Conservation (phyloP, 2,329 filamentous ascomycete genomes). For the Sphaerulina vaccinii region DNA sequence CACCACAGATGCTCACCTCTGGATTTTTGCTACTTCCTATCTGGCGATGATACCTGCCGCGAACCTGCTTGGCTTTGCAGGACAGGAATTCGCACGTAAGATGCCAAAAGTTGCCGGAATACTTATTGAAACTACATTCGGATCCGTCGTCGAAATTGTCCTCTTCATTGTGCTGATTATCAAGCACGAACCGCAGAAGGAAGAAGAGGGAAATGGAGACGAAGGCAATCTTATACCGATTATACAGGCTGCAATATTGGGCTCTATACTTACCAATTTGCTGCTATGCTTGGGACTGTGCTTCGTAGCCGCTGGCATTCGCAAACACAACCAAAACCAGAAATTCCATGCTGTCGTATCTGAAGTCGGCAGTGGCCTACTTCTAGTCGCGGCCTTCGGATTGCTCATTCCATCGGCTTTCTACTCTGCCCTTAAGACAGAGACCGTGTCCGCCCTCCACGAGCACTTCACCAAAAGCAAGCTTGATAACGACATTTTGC, state of each 20-base stretch:
- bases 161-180: constrained; percentile 72
- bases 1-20: constrained; percentile 41
- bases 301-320: constrained; percentile 73
- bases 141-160: constrained; percentile 75
- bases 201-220: constrained; percentile 19
- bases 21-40: constrained; percentile 50
- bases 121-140: constrained; percentile 53
- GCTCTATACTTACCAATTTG: constrained; percentile 77
- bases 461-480: constrained; percentile 43
- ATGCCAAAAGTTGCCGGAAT: constrained; percentile 70
- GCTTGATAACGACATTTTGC: constrained; percentile 51
- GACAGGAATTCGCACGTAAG: constrained; percentile 69
- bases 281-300: constrained; percentile 70
- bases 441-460: constrained; percentile 31
- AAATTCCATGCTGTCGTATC: constrained; percentile 72
- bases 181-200: constrained; percentile 21
- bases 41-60: constrained; percentile 52
- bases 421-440: constrained; percentile 46
- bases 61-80: constrained; percentile 58
- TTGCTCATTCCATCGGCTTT: constrained; percentile 51
- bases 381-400: constrained; percentile 68
- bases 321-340: constrained; percentile 58
- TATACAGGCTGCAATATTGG: constrained; percentile 80
- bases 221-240: constrained; percentile 48
- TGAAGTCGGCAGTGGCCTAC: constrained; percentile 73